These are phyloP conservation scores for Taiozyma onychis DNA, from an alignment of 1,139 yeast species.

Conservation along the genomic window DNA sequence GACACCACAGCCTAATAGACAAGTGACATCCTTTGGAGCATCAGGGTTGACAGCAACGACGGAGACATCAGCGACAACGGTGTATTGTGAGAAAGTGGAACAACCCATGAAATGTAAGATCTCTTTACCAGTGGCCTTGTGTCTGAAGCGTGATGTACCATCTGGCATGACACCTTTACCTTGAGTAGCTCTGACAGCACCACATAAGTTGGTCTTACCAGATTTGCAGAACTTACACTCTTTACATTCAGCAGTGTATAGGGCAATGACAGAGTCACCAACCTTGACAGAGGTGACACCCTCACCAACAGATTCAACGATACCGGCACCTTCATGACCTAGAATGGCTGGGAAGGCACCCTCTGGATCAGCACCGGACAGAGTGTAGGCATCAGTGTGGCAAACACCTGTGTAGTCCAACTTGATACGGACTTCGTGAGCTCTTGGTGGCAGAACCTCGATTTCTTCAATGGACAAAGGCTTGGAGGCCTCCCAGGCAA, in stretches of 20 bases:
- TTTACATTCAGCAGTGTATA: conserved; percentile 94
- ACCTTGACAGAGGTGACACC: conserved; percentile 82
- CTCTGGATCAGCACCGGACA: conserved; percentile 93
- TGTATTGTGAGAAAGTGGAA: conserved; percentile 93
- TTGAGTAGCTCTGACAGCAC: conserved; percentile 85
- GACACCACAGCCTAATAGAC: conserved; percentile 96
- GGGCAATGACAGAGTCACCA: conserved; percentile 88
- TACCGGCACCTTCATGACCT: conserved; percentile 98
- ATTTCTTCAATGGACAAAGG: conserved; percentile 82
- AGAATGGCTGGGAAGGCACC: conserved; percentile 89
- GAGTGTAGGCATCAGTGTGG: conserved; percentile 96
- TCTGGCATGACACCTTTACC: conserved; percentile 95
- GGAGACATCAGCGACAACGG: conserved; percentile 97
- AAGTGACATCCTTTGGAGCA: conserved; percentile 82
- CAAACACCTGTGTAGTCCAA: conserved; percentile 89
- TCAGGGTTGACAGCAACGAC: conserved; percentile 84
- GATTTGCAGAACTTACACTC: conserved; percentile 94
- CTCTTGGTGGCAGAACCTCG: conserved; percentile 89
- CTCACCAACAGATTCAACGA: conserved; percentile 89
- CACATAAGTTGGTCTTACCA: conserved; percentile 94
- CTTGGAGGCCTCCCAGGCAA: conserved; percentile 93
- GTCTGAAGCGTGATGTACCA: conserved; percentile 79
- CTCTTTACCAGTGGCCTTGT: conserved; percentile 70
- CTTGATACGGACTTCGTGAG: conserved; percentile 95
- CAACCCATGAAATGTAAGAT: conserved; percentile 95